Evolutionary conservation across 345 rosid species (phyloP), one percentile per base, ranked within the genome.

Genomic region (Brassica carinata): DNA sequence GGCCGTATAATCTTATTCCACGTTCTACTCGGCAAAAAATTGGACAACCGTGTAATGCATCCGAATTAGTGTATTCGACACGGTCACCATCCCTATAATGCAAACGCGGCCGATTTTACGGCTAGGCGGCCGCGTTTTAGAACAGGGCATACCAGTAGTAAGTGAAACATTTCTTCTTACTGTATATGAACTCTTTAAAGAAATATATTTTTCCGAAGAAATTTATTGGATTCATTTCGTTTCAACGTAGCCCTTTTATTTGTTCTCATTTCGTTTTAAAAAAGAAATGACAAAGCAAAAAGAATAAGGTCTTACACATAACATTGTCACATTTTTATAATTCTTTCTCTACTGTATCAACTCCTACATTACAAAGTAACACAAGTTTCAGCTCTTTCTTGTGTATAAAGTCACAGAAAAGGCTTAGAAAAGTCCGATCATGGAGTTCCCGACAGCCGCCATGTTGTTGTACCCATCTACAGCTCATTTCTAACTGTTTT

Each of bases 301-400:
- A n/a, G n/a, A n/a, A n/a, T n/a, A n/a, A n/a, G n/a, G n/a, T n/a
- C n/a, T n/a, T n/a, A n/a, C n/a, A 45, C 55, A 45, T 48, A 14
- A 48, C 57, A 48, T 14, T 48, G 57, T 48, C 17, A 51, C 58
- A 51, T 14, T 55, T 72, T 45, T 68, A 58, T 59, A 79, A 55
- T 73, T 40, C n/a, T 43, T 79, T 67, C 31, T 59, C 83, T 79
- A 74, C 8, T 74, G 71, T 80, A 63, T 48, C 64, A 80, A 45
- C 29, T 68, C 79, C 74, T 79, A 79, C 78, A 19, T 58, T 79
- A 73, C 75, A 61, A 8, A 48, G 69, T 38, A 9, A 57, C 61
- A 72, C 67, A 72, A 38, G 78, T 64, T 58, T 40, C 69, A 59
- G 30, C 40, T 40, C 74, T 67, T 67, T 79, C 64, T 45, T 61